Evolutionary conservation across 306 rosid genomes (phyloP).

Genomic region (Erythrophleum fordii): DNA sequence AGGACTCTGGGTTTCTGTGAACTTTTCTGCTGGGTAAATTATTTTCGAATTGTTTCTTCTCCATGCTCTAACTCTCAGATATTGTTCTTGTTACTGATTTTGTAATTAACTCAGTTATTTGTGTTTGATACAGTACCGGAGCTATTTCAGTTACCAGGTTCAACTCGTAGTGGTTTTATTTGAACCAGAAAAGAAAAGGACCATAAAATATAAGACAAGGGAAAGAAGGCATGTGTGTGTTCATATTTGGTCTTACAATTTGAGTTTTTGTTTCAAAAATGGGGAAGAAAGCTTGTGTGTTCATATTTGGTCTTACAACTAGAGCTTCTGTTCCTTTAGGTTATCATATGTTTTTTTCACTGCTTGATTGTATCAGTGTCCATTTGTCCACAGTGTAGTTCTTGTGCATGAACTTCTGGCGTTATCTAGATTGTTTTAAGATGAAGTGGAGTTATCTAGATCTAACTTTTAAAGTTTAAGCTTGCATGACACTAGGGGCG

Average conservation of each 20-base stretch:
- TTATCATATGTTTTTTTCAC: background rate
- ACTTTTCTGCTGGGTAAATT: slow-evolving; percentile 4
- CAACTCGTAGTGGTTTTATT: background rate
- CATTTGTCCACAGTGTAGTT: background rate
- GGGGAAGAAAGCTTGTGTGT: background rate
- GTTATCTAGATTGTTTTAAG: background rate
- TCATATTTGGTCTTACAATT: background rate
- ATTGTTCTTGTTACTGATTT: background rate
- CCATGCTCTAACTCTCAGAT: background rate
- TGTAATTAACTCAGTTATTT: background rate
- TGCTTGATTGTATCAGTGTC: background rate
- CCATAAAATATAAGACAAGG: background rate
- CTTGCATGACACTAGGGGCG: background rate
- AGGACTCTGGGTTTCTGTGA: background rate
- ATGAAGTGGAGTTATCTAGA: background rate
- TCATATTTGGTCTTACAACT: slow-evolving; percentile 6
- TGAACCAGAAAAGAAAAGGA: background rate
- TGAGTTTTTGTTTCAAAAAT: background rate
- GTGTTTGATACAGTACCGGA: background rate
- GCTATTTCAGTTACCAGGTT: background rate
- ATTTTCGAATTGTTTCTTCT: background rate
- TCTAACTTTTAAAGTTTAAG: background rate
- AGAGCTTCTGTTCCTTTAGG: background rate
- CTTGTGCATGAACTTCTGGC: background rate
- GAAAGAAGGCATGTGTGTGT: background rate